Conservation (phyloP, 2,329 filamentous ascomycete species). For the Tetracladium maxilliforme region DNA sequence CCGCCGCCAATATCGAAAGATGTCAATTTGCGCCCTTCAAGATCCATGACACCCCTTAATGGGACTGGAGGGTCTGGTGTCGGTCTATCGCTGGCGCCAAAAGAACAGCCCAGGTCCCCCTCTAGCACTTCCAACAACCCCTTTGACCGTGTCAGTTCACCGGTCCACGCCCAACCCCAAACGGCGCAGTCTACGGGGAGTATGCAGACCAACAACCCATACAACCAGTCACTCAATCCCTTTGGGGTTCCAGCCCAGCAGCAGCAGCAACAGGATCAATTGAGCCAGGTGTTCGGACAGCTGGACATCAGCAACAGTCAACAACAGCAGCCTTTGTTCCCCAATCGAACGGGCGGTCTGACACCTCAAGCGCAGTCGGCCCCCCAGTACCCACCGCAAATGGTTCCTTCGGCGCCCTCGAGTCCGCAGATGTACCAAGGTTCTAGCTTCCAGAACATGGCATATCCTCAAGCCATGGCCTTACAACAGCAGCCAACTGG, state of each 20-base stretch:
- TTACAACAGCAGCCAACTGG: slow-evolving; percentile 21
- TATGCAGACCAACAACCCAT: slow-evolving; percentile 17
- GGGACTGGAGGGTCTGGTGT: slow-evolving; percentile 12
- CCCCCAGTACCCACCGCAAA: slow-evolving; percentile 25
- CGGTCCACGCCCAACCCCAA: slow-evolving; percentile 35
- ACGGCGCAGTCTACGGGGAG: slow-evolving; percentile 52
- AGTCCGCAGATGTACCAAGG: no score
- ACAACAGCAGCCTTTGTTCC: slow-evolving; percentile 47
- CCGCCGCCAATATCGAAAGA: slow-evolving; percentile 32
- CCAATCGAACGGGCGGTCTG: slow-evolving; percentile 57
- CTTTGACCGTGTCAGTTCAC: slow-evolving; percentile 40
- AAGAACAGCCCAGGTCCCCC: slow-evolving; percentile 6
- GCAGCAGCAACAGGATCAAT: slow-evolving; percentile 9
- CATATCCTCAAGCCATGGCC: no score
- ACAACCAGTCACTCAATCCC: slow-evolving; percentile 30
- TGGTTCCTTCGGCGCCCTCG: slow-evolving; percentile 20
- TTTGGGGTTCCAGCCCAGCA: slow-evolving; percentile 34
- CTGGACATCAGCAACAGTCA: no score
- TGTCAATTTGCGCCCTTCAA: slow-evolving; percentile 29
- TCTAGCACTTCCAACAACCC: slow-evolving; percentile 43
- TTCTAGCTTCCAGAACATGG: no score
- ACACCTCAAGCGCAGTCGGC: slow-evolving; percentile 21
- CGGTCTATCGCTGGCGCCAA: slow-evolving; percentile 11
- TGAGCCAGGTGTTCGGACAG: slow-evolving; percentile 10
- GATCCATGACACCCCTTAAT: slow-evolving; percentile 38